These are phyloP conservation scores for Starmerella geochares DNA, from an alignment of 805 yeast species.

Conservation along the genomic window DNA sequence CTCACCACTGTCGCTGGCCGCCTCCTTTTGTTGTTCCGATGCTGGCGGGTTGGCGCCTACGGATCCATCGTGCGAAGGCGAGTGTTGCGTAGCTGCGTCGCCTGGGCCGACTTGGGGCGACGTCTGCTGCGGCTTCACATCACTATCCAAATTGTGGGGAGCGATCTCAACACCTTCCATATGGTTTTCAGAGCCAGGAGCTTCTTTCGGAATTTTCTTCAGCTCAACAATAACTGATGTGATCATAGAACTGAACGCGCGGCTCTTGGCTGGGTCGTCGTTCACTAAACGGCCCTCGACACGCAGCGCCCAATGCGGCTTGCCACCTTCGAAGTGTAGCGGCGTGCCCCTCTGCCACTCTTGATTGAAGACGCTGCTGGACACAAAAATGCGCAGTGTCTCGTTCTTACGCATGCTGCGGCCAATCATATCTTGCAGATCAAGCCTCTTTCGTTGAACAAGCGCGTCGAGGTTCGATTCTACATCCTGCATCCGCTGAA, in stretches of 20 bases:
- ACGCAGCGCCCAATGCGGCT: constrained; percentile 60
- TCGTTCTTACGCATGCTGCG: constrained; percentile 44
- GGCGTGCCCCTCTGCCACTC: constrained; percentile 59
- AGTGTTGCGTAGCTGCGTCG: background rate
- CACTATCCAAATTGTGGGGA: background rate
- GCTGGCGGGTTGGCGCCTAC: background rate
- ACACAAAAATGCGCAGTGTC: constrained; percentile 65
- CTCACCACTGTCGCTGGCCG: background rate
- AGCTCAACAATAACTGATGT: constrained; percentile 80
- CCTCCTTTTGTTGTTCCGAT: background rate
- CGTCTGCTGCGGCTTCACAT: background rate
- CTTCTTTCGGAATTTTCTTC: constrained; percentile 15
- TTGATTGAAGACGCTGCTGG: constrained; percentile 74
- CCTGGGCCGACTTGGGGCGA: background rate
- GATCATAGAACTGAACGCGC: constrained; percentile 67
- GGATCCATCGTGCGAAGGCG: background rate
- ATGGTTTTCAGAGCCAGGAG: constrained; percentile 10
- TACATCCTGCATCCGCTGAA: constrained; percentile 63
- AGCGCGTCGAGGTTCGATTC: constrained; percentile 74
- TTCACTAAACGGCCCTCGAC: constrained; percentile 74
- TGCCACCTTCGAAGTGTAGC: constrained; percentile 22
- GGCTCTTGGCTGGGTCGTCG: constrained; percentile 42
- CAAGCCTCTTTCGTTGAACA: constrained; percentile 72
- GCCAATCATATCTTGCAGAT: constrained; percentile 60
- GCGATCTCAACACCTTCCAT: constrained; percentile 20